Evolutionary conservation across 345 rosid genomes (phyloP).

Genomic region (Brassica rapa): DNA sequence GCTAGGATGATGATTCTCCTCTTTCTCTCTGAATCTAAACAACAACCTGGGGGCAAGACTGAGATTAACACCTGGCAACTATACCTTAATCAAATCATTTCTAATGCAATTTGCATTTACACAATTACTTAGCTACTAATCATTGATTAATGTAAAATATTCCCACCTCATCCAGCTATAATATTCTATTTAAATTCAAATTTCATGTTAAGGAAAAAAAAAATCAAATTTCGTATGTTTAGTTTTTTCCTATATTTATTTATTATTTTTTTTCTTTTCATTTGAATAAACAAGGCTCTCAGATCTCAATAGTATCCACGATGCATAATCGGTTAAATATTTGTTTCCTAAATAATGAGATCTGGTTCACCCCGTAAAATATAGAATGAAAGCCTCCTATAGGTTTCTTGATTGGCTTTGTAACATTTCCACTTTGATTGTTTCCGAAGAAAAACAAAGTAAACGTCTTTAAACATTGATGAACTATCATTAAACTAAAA

Average conservation of each 20-base stretch:
- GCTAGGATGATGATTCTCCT: slow-evolving; percentile 22
- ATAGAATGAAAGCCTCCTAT: not conserved
- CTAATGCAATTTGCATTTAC: not conserved
- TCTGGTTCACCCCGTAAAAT: not conserved
- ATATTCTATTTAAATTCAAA: not conserved
- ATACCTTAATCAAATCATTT: not conserved
- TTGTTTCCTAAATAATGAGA: not conserved
- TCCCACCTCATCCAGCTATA: not conserved
- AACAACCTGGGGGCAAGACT: slow-evolving; percentile 16
- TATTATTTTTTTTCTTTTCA: not conserved
- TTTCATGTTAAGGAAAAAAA: not conserved
- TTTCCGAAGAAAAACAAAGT: not conserved
- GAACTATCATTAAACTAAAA: not conserved
- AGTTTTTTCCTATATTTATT: not conserved
- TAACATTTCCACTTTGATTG: not conserved
- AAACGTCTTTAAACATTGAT: not conserved
- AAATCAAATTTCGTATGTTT: not conserved
- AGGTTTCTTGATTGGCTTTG: not conserved
- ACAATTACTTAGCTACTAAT: slow-evolving; percentile 4
- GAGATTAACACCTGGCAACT: slow-evolving; percentile 11
- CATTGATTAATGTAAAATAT: not conserved
- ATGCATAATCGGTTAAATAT: not conserved
- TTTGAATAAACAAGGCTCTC: not conserved
- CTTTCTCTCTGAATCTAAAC: not conserved
- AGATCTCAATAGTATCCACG: not conserved